A percentile compares a stretch with the other conserved stretches of the same genome.
Evolutionary conservation across 208 protist species (phyloP).

Genomic region (Wallacemonas sp.): DNA sequence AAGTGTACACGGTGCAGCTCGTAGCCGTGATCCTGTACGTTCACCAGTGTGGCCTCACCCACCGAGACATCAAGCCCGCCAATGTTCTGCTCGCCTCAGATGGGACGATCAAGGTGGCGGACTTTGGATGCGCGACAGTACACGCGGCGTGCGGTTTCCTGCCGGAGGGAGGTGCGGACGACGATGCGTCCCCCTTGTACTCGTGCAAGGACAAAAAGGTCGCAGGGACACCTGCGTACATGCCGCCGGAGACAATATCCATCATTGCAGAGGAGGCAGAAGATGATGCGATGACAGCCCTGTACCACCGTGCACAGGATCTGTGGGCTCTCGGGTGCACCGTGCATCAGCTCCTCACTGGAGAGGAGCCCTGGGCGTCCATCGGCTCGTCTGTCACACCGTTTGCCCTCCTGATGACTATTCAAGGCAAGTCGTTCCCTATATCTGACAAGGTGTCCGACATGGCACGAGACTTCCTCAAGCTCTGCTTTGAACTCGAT

Average conservation of each 20-base stretch:
- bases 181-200: background rate
- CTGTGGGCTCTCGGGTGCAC: slow-evolving; percentile 98
- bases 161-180: background rate
- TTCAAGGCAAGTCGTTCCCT: slow-evolving; percentile 25
- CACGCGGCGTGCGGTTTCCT: background rate
- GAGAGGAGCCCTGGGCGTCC: slow-evolving; percentile 21
- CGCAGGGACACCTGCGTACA: slow-evolving; percentile 36
- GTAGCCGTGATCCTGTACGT: slow-evolving; percentile 39
- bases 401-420: slow-evolving; percentile 28
- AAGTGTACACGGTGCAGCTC: slow-evolving; percentile 28
- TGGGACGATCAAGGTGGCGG: slow-evolving; percentile 43
- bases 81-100: slow-evolving; percentile 69
- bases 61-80: slow-evolving; percentile 82
- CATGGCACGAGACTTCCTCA: slow-evolving; percentile 25
- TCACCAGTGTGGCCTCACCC: slow-evolving; percentile 45
- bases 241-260: slow-evolving; percentile 32
- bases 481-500: slow-evolving; percentile 26
- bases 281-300: slow-evolving; percentile 12
- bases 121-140: slow-evolving; percentile 49
- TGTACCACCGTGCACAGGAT: slow-evolving; percentile 52
- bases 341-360: slow-evolving; percentile 90
- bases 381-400: slow-evolving; percentile 15
- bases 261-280: background rate
- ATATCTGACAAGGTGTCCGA: slow-evolving; percentile 13
- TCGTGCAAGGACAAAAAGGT: slow-evolving; percentile 1